Evolutionary conservation across 768 basidiomycete species (phyloP), one percentile per base, ranked within the genome.

Genomic region (Ramaria sp.): DNA sequence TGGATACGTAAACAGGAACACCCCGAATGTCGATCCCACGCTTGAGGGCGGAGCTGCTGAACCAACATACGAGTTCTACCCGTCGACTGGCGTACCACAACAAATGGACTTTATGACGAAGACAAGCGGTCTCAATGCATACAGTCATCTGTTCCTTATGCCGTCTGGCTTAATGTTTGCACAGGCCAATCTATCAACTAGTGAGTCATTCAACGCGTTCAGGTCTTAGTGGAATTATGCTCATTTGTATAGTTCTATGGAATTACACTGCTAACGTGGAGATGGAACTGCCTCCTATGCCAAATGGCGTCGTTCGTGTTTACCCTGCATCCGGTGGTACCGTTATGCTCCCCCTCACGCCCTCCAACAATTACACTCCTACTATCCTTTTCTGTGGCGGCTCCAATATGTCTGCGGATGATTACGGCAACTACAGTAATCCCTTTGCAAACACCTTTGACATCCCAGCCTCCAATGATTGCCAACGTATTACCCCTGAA

Each of bases 321-420:
- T 94, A 94, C 65, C 92, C 92, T 9, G 94, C 87, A 0, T 91
- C 91, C 9, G 91, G 89, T 33, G 94, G 86, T 0, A 79, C 78
- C 2, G 87, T 87, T 41, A 91, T 98, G 86, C 78, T 98, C 0
- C 94, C 94, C 7, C 77, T 98, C 17, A 94, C 89, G 1, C 86
- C 88, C 4, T 85, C 77, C 24, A 96, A 95, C 72, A 86, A 89
- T 66, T 98, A 89, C 67, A 80, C 77, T 0, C 89, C 86, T 0
- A 90, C 91, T 0, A 67, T 96, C 45, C 64, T 98, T 45, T 94
- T 97, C 71, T 98, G 94, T 61, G 94, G 94, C 51, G 95, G 95
- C 27, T 80, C 81, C 9, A 33, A 33, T 30, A 85, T 95, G 79
- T 73, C 83, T 2, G 83, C 81, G 15, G 73, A 75, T 7, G 73